Evolutionary conservation across 139 green algal species (phyloP).

Genomic region (Picochlorum sp.): DNA sequence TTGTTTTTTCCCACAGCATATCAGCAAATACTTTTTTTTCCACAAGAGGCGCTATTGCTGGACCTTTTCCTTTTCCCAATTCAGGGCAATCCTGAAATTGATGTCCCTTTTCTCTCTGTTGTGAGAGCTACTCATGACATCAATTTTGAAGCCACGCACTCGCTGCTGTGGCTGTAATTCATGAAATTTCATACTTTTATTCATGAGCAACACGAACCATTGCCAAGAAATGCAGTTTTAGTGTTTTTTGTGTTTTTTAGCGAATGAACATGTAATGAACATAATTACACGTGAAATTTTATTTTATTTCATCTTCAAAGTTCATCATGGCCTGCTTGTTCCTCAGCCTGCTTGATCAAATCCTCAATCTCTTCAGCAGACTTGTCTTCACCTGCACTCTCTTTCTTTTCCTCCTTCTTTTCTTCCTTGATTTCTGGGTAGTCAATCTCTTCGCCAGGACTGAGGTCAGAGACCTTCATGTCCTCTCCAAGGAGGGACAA

Average conservation of each 20-base stretch:
- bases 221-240: conserved; percentile 1
- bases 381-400: neutral
- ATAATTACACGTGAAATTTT: neutral
- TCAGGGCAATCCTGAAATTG: too few relatives aligned
- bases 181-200: too few relatives aligned
- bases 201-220: too few relatives aligned
- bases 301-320: conserved; percentile 8
- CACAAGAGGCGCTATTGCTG: too few relatives aligned
- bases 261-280: neutral
- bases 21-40: too few relatives aligned
- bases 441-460: conserved; percentile 1
- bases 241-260: neutral
- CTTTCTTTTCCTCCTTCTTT: neutral
- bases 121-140: too few relatives aligned
- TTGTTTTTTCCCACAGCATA: too few relatives aligned
- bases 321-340: conserved; percentile 3
- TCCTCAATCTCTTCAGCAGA: neutral
- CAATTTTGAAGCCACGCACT: too few relatives aligned
- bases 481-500: conserved; percentile 1
- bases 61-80: too few relatives aligned
- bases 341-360: conserved; percentile 3
- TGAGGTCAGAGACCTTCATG: conserved; percentile 1
- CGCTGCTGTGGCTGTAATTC: too few relatives aligned
- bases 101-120: too few relatives aligned
- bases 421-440: conserved; percentile 10